phyloP scores from a whole-genome alignment of 176 grass and related monocot species.

The Cenchrus fungigraminus region DNA sequence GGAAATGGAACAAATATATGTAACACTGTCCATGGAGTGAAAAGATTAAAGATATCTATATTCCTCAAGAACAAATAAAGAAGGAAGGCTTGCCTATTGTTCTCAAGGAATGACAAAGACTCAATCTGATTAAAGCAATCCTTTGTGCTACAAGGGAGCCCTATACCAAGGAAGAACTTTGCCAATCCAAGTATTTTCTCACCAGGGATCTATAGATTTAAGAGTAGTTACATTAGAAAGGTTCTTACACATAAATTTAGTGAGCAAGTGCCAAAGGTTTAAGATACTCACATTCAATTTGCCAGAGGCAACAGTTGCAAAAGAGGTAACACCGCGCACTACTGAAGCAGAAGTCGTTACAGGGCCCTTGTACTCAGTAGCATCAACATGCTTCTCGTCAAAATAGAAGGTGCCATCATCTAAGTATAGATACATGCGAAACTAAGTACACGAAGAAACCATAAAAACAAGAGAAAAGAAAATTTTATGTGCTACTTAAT shows the following conservation, averaged over 20 bases:
- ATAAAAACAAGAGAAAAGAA: neutral
- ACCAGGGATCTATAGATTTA: slow-evolving; percentile 73
- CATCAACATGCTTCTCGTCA: slow-evolving; percentile 92
- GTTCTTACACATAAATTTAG: slow-evolving; percentile 22
- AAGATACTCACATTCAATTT: slow-evolving; percentile 74
- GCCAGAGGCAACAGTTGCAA: slow-evolving; percentile 67
- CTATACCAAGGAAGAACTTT: slow-evolving; percentile 92
- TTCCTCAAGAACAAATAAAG: slow-evolving; percentile 17
- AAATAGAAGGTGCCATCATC: slow-evolving; percentile 94
- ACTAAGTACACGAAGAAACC: neutral
- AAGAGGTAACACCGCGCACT: slow-evolving; percentile 70
- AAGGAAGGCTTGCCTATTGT: slow-evolving; percentile 67
- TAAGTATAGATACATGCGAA: slow-evolving; percentile 41
- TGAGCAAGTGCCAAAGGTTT: neutral
- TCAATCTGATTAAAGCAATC: slow-evolving; percentile 94
- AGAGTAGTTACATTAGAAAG: slow-evolving; percentile 27
- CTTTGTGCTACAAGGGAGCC: slow-evolving; percentile 78
- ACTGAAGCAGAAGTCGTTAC: slow-evolving; percentile 90
- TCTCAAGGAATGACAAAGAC: slow-evolving; percentile 76
- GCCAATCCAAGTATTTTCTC: slow-evolving; percentile 86
- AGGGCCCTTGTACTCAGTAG: slow-evolving; percentile 80
- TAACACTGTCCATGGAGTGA: neutral
- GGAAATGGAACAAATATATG: slow-evolving; percentile 1
- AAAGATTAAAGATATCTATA: neutral
- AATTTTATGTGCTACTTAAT: neutral